These are phyloP conservation scores for Papilionanthe hybrid DNA, from an alignment of 116 monocot species.

Conservation along the genomic window DNA sequence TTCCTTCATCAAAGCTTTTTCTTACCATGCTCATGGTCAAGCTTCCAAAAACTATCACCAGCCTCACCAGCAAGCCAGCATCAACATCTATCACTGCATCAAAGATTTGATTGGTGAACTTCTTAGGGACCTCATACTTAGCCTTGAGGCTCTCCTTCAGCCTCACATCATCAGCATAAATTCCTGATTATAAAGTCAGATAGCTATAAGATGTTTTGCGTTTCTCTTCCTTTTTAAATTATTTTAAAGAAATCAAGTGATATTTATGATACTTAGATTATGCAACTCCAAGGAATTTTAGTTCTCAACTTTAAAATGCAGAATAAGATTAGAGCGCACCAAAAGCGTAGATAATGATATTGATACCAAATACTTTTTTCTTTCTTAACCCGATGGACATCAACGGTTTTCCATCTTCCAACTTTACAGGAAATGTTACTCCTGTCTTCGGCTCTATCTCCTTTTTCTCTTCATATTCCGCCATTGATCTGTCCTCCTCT, in stretches of 20 bases:
- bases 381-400: constrained; percentile 40
- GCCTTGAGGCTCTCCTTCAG: constrained; percentile 36
- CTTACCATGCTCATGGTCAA: constrained; percentile 52
- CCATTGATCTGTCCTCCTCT: background rate
- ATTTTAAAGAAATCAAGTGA: too few relatives aligned
- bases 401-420: constrained; percentile 37
- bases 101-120: constrained; percentile 42
- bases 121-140: constrained; percentile 29
- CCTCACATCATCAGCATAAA: constrained; percentile 44
- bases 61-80: constrained; percentile 33
- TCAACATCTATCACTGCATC: constrained; percentile 44
- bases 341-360: too few relatives aligned
- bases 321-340: too few relatives aligned
- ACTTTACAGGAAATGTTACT: constrained; percentile 38
- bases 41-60: constrained; percentile 48
- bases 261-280: too few relatives aligned
- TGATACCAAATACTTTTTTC: constrained; percentile 4
- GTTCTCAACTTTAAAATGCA: too few relatives aligned
- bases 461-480: constrained; percentile 18
- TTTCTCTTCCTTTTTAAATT: too few relatives aligned
- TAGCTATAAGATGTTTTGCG: too few relatives aligned
- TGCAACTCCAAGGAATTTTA: too few relatives aligned
- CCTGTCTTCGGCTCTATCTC: constrained; percentile 40
- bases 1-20: constrained; percentile 60
- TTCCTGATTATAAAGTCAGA: constrained; percentile 24